Conservation (phyloP, 345 rosid genomes). For the Chamaenerion angustifolium region DNA sequence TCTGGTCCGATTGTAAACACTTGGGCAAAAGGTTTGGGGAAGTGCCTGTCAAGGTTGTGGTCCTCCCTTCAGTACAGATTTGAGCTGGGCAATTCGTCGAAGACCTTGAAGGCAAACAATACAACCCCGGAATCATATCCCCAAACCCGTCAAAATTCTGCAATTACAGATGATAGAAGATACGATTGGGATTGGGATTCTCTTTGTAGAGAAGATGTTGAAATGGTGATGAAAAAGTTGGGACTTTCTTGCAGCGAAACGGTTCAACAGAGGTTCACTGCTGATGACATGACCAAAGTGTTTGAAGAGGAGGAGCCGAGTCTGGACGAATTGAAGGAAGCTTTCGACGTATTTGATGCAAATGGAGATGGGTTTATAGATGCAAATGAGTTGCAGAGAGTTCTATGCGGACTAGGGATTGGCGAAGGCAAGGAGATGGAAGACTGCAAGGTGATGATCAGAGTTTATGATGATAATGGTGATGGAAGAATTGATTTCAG, state of each 20-base stretch:
- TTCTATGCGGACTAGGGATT: conserved; percentile 35
- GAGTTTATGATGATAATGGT: conserved; percentile 34
- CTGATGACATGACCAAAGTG: conserved; percentile 31
- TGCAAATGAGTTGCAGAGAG: conserved; percentile 59
- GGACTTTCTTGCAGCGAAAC: conserved; percentile 31
- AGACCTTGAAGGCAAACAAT: conserved; percentile 6
- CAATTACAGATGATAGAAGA: too few species aligned
- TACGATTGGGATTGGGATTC: conserved; percentile 16
- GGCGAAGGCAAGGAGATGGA: conserved; percentile 28
- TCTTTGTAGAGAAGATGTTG: conserved; percentile 37
- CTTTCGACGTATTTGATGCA: conserved; percentile 70
- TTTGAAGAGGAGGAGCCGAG: conserved; percentile 78
- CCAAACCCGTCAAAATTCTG: background rate
- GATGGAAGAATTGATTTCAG: conserved; percentile 56
- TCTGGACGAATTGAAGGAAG: conserved; percentile 56
- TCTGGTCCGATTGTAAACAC: conserved; percentile 1
- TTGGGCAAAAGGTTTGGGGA: conserved; percentile 3
- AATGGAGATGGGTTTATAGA: conserved; percentile 71
- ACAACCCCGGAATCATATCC: conserved; percentile 10
- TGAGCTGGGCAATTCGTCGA: conserved; percentile 7
- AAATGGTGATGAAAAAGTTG: conserved; percentile 47
- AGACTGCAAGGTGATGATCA: conserved; percentile 56
- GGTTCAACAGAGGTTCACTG: conserved; percentile 21
- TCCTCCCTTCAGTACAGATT: conserved; percentile 18
- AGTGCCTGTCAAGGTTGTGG: conserved; percentile 23